Evolutionary conservation across 2,329 filamentous ascomycete genomes (phyloP).

Genomic region (Curvularia lunata): DNA sequence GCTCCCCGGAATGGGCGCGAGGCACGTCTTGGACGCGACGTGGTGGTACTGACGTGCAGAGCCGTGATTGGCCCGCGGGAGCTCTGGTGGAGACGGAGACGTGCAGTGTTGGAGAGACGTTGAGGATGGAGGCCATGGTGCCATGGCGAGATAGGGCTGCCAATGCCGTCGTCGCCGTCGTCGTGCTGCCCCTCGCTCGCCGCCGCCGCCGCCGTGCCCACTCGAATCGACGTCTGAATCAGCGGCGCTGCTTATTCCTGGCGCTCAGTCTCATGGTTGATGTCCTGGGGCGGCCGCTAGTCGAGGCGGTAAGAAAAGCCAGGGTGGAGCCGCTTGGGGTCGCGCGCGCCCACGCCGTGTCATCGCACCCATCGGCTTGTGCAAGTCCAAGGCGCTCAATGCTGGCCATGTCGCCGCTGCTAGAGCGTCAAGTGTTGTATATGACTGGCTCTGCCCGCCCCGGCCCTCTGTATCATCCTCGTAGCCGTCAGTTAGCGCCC

Average conservation of each 20-base stretch:
- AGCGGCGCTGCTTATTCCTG: not conserved
- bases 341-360: constrained; percentile 6
- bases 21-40: constrained; percentile 20
- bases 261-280: no score
- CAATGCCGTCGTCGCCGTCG: no score
- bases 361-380: constrained; percentile 2
- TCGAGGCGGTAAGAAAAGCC: constrained; percentile 21
- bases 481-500: constrained; percentile 17
- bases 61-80: constrained; percentile 20
- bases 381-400: constrained; percentile 5
- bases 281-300: not conserved
- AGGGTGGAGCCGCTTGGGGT: constrained; percentile 15
- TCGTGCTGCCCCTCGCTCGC: not conserved
- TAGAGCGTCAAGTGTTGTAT: constrained; percentile 7
- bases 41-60: constrained; percentile 28
- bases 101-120: constrained; percentile 3
- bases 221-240: no score
- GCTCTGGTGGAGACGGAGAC: constrained; percentile 7
- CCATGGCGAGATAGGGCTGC: no score
- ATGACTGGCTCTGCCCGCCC: constrained; percentile 18
- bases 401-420: constrained; percentile 9
- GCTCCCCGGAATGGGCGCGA: not conserved
- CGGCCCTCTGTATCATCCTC: constrained; percentile 9
- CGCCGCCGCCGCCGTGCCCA: no score
- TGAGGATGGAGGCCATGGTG: not conserved